phyloP scores from a whole-genome alignment of 1,139 yeast genomes.

The Scheffersomyces titani region DNA sequence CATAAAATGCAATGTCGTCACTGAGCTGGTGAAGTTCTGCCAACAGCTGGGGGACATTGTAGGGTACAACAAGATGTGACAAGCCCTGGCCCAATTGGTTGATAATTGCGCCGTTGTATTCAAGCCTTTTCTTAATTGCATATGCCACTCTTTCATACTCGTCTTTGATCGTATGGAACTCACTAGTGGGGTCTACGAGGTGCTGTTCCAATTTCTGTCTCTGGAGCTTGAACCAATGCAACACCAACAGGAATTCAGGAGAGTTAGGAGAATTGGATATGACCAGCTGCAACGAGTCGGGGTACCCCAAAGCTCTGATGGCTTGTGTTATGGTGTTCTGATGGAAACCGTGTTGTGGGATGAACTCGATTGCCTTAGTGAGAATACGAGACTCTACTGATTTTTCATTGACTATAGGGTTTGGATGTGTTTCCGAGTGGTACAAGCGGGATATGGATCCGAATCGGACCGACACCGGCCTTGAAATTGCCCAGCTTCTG shows the following conservation, averaged over 20 bases:
- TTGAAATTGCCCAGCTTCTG: not conserved
- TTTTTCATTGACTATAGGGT: conserved; percentile 29
- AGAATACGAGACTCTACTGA: conserved; percentile 37
- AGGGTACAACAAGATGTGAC: conserved; percentile 56
- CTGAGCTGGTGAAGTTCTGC: conserved; percentile 73
- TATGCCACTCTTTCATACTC: conserved; percentile 63
- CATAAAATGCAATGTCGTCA: conserved; percentile 79
- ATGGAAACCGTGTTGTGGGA: conserved; percentile 73
- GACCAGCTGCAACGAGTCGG: conserved; percentile 67
- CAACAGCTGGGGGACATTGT: conserved; percentile 49
- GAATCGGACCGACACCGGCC: not conserved
- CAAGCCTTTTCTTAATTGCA: conserved; percentile 61
- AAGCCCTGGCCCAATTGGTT: conserved; percentile 49
- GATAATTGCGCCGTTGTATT: conserved; percentile 59
- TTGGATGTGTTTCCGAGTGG: conserved; percentile 42
- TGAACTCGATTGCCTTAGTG: conserved; percentile 42
- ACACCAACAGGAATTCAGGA: conserved; percentile 49
- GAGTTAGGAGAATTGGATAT: conserved; percentile 37
- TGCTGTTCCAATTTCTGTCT: conserved; percentile 35
- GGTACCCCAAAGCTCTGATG: conserved; percentile 58
- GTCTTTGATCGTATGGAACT: conserved; percentile 28
- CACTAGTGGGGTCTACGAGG: conserved; percentile 26
- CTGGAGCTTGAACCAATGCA: conserved; percentile 41
- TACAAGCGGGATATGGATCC: conserved; percentile 13
- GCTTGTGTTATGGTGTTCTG: conserved; percentile 62